A percentile compares a stretch with the other conserved stretches of the same genome.
These are phyloP conservation scores for Rhizophagus sp. DNA, from an alignment of 192 early-diverging fungal genomes.

Conservation along the genomic window DNA sequence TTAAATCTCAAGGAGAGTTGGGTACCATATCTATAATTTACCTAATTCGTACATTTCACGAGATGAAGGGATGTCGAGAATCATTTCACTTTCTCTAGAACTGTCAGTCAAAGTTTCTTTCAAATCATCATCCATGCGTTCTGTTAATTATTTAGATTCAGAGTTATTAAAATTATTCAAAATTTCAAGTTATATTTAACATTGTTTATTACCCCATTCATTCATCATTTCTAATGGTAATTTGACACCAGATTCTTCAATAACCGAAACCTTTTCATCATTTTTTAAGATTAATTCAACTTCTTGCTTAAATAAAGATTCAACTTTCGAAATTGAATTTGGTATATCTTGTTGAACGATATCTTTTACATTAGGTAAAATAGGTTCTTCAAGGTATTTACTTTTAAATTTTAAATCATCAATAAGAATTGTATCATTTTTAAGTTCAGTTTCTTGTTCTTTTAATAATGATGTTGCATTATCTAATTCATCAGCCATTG, in stretches of 20 bases:
- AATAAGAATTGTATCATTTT: background rate
- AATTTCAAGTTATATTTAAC: too few species aligned
- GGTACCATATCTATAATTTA: background rate
- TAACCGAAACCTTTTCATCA: conserved; percentile 6
- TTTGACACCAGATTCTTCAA: conserved; percentile 24
- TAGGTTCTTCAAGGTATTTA: conserved; percentile 14
- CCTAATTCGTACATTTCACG: background rate
- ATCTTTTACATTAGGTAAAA: background rate
- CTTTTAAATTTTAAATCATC: background rate
- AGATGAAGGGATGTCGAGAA: background rate
- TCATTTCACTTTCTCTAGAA: background rate
- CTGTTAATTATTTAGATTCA: too few species aligned
- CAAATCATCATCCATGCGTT: background rate
- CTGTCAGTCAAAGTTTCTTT: background rate
- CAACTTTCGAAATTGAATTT: background rate
- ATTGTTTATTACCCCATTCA: conserved; percentile 13
- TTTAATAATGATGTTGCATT: background rate
- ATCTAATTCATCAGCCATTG: background rate
- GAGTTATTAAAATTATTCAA: too few species aligned
- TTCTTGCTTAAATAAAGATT: background rate
- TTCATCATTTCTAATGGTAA: conserved; percentile 21
- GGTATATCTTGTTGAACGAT: conserved; percentile 18
- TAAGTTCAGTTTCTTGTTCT: background rate
- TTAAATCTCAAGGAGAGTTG: background rate
- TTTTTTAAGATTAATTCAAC: background rate